A percentile compares a stretch with the other conserved stretches of the same genome.
These are phyloP conservation scores for Boletus rufocinnamomeus DNA, from an alignment of 768 basidiomycete species.

Conservation along the genomic window DNA sequence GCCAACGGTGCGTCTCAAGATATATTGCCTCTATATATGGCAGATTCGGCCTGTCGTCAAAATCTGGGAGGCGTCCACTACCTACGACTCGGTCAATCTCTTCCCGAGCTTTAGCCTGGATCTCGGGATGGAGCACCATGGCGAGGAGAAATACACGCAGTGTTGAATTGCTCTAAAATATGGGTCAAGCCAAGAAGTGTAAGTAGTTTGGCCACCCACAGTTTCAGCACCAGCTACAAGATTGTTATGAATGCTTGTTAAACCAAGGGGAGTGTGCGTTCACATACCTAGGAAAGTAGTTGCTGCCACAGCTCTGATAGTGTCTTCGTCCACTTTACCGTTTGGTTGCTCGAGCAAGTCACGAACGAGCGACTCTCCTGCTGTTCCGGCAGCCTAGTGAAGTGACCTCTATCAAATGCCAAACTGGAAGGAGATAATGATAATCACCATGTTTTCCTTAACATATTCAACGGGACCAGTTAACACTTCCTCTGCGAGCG, in stretches of 20 bases:
- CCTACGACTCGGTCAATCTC: slow-evolving; percentile 38
- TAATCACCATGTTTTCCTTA: slow-evolving; percentile 23
- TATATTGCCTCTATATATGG: slow-evolving; percentile 36
- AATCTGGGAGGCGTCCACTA: slow-evolving; percentile 28
- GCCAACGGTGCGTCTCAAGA: slow-evolving; percentile 37
- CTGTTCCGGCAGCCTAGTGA: slow-evolving; percentile 22
- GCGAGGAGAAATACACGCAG: slow-evolving; percentile 35
- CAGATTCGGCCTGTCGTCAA: slow-evolving; percentile 30
- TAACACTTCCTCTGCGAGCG: slow-evolving; percentile 26
- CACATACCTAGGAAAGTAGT: slow-evolving; percentile 27
- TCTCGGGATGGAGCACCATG: slow-evolving; percentile 37
- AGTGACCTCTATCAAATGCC: neutral
- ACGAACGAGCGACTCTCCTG: slow-evolving; percentile 26
- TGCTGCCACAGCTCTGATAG: slow-evolving; percentile 27
- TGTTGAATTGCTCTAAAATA: slow-evolving; percentile 15
- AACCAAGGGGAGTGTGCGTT: neutral
- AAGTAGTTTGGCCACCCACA: slow-evolving; percentile 12
- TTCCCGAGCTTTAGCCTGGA: slow-evolving; percentile 33
- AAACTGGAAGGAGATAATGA: neutral
- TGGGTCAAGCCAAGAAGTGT: neutral
- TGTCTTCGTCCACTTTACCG: slow-evolving; percentile 4
- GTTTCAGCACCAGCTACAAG: slow-evolving; percentile 31
- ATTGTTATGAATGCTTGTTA: neutral
- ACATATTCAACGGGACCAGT: slow-evolving; percentile 26
- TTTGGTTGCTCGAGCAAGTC: slow-evolving; percentile 13